Conservation (phyloP, 1,284 basidiomycete species). For the Trichosporon asahii region DNA sequence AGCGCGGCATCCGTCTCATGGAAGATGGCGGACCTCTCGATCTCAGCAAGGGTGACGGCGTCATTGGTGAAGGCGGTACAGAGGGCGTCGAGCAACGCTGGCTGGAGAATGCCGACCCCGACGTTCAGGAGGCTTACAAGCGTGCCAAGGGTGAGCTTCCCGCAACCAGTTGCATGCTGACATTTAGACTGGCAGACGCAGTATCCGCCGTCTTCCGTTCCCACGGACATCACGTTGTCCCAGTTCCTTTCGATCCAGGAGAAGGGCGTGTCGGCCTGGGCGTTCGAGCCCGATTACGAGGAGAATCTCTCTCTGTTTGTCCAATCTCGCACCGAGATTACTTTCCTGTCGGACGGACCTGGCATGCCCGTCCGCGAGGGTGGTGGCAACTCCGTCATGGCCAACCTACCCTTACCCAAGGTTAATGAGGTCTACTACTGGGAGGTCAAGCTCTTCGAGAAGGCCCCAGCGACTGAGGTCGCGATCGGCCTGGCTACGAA, state of each 20-base stretch:
- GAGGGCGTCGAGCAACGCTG: slow-evolving; percentile 87
- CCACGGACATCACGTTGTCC: slow-evolving; percentile 92
- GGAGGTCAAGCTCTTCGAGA: slow-evolving; percentile 97
- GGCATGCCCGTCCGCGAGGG: slow-evolving; percentile 59
- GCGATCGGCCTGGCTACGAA: slow-evolving; percentile 90
- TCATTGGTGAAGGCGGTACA: slow-evolving; percentile 85
- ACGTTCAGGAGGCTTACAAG: slow-evolving; percentile 67
- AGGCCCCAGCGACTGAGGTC: slow-evolving; percentile 75
- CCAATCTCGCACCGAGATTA: slow-evolving; percentile 89
- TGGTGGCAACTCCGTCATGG: slow-evolving; percentile 81
- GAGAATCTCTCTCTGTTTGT: slow-evolving; percentile 84
- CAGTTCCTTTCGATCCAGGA: slow-evolving; percentile 97
- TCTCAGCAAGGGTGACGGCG: slow-evolving; percentile 81
- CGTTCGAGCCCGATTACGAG: slow-evolving; percentile 94
- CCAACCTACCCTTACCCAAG: slow-evolving; percentile 88
- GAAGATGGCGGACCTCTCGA: slow-evolving; percentile 92
- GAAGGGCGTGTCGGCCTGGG: slow-evolving; percentile 96
- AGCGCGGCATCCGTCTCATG: slow-evolving; percentile 73
- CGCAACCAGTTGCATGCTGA: background rate
- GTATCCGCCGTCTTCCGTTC: slow-evolving; percentile 85
- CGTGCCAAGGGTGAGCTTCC: slow-evolving; percentile 74
- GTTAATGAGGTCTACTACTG: slow-evolving; percentile 97
- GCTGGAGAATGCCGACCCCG: slow-evolving; percentile 77
- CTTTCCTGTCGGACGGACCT: slow-evolving; percentile 89
- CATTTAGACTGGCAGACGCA: slow-evolving; percentile 76